Evolutionary conservation across 2,329 filamentous ascomycete genomes (phyloP), one percentile per base, ranked within the genome.

Genomic region (Colletotrichum horii): DNA sequence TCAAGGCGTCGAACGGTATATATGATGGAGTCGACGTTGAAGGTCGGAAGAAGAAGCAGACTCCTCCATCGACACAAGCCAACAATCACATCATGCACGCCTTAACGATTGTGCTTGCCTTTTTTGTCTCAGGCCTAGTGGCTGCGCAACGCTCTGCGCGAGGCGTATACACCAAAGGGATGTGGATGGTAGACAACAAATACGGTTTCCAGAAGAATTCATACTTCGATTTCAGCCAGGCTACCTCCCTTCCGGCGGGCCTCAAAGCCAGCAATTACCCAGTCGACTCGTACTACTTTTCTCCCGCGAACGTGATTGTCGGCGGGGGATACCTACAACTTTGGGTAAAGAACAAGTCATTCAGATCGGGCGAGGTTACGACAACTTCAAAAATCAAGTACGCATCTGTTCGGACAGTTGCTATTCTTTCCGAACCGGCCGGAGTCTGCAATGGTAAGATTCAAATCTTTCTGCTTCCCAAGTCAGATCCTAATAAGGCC

Each of bases 381-480:
- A 62, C 74, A 2, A 69, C 77, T 7, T 52, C 76, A 3, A 82
- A 82, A 55, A 81, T 82, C 55, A 75, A 71, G 60, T 81, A 81
- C 28, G 81, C 80, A 4, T 81, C 80, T 34, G 80, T 82, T 11
- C 75, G 81, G 12, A 81, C 80, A 2, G 76, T 78, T 1, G 81
- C 81, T 7, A 81, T 82, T 12, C 70, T 82, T 1, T 80, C 72
- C 2, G 79, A 82, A 9, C 76, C 80, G 56, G 70, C 79, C 36
- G 81, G 81, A 52, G 80, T 81, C 38, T 82, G 80, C 77, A 82
- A 82, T 14, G 81, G 81, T 81, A 76, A 26, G 71, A 19, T 7
- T 7, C 8, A 16, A 15, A 6, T 15, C 30, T 62, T 1, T 0
- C 8, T 14, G 15, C 8, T 1, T 26, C 1, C 0, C n/a, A 34